phyloP scores from a whole-genome alignment of 257 asterid species.

The Solanum pimpinellifolium region DNA sequence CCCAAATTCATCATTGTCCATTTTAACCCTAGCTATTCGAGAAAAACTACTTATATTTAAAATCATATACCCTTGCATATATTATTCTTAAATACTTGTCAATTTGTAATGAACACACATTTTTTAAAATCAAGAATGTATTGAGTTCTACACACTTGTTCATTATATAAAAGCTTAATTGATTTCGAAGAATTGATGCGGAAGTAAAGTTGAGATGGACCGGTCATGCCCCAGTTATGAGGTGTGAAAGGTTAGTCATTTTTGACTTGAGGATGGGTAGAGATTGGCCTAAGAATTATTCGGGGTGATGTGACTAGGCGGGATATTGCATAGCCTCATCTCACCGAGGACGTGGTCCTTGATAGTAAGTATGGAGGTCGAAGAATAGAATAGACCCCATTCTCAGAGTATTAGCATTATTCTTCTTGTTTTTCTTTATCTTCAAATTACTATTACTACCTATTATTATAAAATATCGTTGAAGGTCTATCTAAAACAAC shows the following conservation, averaged over 20 bases:
- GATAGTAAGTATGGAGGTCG: background rate
- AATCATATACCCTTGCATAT: background rate
- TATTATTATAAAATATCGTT: background rate
- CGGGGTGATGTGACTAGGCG: background rate
- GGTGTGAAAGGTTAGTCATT: background rate
- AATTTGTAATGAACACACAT: background rate
- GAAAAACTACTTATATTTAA: background rate
- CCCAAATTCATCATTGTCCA: background rate
- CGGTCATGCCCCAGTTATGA: background rate
- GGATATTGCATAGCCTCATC: background rate
- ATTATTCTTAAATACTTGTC: background rate
- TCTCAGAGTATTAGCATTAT: background rate
- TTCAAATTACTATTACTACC: background rate
- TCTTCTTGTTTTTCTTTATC: background rate
- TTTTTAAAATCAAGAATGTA: background rate
- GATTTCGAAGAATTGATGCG: background rate
- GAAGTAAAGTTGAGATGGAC: background rate
- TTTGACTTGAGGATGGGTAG: background rate
- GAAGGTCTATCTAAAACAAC: background rate
- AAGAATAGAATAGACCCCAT: background rate
- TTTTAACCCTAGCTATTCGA: background rate
- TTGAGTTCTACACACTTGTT: background rate
- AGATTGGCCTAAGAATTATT: background rate
- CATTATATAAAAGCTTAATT: background rate
- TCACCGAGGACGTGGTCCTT: background rate